Percentiles rank a stretch among this genome's conserved stretches.
phyloP scores from a whole-genome alignment of 805 yeast genomes.

The Priceomyces carsonii region DNA sequence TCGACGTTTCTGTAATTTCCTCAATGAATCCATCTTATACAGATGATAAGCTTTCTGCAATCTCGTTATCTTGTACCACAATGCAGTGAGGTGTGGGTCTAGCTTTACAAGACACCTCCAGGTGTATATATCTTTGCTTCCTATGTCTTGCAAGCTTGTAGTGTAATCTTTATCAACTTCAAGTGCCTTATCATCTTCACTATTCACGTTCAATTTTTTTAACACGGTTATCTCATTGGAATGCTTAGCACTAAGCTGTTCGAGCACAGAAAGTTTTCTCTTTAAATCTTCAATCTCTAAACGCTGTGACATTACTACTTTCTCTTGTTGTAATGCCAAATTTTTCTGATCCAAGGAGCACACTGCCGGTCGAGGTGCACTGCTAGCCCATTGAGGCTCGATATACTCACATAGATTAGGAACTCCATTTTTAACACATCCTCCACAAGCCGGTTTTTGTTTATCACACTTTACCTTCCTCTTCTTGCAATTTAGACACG shows the following conservation, averaged over 20 bases:
- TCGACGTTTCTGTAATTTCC: slow-evolving; percentile 7
- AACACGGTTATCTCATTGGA: slow-evolving; percentile 16
- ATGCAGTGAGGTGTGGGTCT: slow-evolving; percentile 40
- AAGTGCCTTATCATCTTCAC: neutral
- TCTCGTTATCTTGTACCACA: slow-evolving; percentile 42
- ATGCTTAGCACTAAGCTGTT: slow-evolving; percentile 11
- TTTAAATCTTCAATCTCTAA: slow-evolving; percentile 32
- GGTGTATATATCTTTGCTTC: slow-evolving; percentile 23
- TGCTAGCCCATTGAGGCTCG: slow-evolving; percentile 39
- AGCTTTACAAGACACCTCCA: slow-evolving; percentile 41
- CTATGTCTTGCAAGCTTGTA: neutral
- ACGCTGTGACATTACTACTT: slow-evolving; percentile 24
- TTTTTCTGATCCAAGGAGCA: no score
- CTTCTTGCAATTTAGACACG: slow-evolving; percentile 41
- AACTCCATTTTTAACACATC: slow-evolving; percentile 42
- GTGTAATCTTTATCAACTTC: slow-evolving; percentile 2
- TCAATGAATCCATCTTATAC: slow-evolving; percentile 28
- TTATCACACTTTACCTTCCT: slow-evolving; percentile 47
- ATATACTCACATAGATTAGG: slow-evolving; percentile 40
- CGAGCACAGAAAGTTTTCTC: slow-evolving; percentile 23
- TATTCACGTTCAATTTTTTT: slow-evolving; percentile 19
- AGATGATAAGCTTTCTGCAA: slow-evolving; percentile 41
- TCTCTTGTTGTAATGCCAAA: slow-evolving; percentile 18
- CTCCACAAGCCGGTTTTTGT: slow-evolving; percentile 40
- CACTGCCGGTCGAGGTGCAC: slow-evolving; percentile 14